Conservation (phyloP, 1,284 basidiomycete genomes). For the Moniliophthora roreri region DNA sequence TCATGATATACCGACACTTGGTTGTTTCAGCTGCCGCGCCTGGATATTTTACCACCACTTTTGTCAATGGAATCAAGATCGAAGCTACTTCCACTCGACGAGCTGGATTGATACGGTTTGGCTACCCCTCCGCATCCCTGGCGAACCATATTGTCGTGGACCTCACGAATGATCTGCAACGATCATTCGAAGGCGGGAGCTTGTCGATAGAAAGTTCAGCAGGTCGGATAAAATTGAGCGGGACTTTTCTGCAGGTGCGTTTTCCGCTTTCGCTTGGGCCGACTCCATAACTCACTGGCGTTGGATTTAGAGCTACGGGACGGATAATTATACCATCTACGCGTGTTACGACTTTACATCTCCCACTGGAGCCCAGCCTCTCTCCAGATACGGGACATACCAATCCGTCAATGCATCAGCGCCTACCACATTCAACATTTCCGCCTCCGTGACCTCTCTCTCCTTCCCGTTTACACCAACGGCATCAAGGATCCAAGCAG, state of each 20-base stretch:
- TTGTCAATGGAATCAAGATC: conserved; percentile 43
- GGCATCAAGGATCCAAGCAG: conserved; percentile 40
- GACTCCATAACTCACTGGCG: neutral
- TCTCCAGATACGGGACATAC: conserved; percentile 38
- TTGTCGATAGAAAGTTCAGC: conserved; percentile 30
- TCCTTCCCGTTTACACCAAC: conserved; percentile 34
- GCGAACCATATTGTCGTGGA: conserved; percentile 39
- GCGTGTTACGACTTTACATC: conserved; percentile 47
- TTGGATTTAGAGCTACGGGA: conserved; percentile 41
- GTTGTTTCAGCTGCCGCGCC: conserved; percentile 39
- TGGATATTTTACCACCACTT: conserved; percentile 48
- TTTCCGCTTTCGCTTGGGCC: neutral
- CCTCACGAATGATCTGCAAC: conserved; percentile 46
- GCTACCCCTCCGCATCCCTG: conserved; percentile 28
- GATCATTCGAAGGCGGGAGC: conserved; percentile 48
- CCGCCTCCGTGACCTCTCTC: conserved; percentile 29
- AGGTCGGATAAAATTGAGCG: conserved; percentile 37
- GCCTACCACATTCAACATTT: conserved; percentile 35
- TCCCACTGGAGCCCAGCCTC: conserved; percentile 19
- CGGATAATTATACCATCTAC: conserved; percentile 46
- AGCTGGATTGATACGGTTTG: conserved; percentile 44
- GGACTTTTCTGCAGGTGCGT: conserved; percentile 43
- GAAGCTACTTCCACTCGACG: conserved; percentile 47
- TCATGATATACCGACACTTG: neutral
- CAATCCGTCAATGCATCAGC: conserved; percentile 32